Conservation (phyloP, 2,329 filamentous ascomycete species). For the Periconia sp. region DNA sequence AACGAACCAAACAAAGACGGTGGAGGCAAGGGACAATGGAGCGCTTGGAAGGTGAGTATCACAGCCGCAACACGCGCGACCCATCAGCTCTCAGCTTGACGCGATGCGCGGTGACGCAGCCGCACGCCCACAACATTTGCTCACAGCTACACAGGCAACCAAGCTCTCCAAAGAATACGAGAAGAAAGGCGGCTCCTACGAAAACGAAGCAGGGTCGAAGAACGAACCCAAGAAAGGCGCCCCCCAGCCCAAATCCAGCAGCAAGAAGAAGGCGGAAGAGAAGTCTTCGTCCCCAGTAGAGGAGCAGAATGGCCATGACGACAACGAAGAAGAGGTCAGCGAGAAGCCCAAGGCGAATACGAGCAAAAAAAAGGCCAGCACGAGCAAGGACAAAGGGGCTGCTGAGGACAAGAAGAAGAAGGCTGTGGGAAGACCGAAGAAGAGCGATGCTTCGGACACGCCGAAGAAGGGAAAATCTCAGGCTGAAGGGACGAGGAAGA, state of each 20-base stretch:
- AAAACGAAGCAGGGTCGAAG: constrained; percentile 46
- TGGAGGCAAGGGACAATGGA: constrained; percentile 50
- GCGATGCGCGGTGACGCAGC: neutral
- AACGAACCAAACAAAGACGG: constrained; percentile 50
- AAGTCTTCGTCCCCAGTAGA: constrained; percentile 19
- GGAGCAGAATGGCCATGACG: constrained; percentile 4
- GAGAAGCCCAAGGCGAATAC: constrained; percentile 28
- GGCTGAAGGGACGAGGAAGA: constrained; percentile 20
- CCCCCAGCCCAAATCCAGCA: constrained; percentile 39
- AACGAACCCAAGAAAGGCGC: constrained; percentile 48
- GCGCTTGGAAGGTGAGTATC: constrained; percentile 49
- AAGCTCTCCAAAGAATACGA: constrained; percentile 50
- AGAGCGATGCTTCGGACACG: constrained; percentile 1
- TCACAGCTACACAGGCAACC: constrained; percentile 29
- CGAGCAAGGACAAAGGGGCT: constrained; percentile 8
- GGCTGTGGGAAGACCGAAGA: neutral
- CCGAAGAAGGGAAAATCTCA: constrained; percentile 7
- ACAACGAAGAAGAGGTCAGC: constrained; percentile 17
- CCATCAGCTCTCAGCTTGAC: neutral
- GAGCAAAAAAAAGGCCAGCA: constrained; percentile 18
- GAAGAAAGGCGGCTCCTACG: constrained; percentile 42
- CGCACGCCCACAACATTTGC: neutral
- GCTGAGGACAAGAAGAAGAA: constrained; percentile 1
- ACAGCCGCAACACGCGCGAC: neutral
- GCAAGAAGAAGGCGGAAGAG: constrained; percentile 19